These are phyloP conservation scores for Umbilicaria muhlenbergii DNA, from an alignment of 495 filamentous ascomycete species.

Conservation along the genomic window DNA sequence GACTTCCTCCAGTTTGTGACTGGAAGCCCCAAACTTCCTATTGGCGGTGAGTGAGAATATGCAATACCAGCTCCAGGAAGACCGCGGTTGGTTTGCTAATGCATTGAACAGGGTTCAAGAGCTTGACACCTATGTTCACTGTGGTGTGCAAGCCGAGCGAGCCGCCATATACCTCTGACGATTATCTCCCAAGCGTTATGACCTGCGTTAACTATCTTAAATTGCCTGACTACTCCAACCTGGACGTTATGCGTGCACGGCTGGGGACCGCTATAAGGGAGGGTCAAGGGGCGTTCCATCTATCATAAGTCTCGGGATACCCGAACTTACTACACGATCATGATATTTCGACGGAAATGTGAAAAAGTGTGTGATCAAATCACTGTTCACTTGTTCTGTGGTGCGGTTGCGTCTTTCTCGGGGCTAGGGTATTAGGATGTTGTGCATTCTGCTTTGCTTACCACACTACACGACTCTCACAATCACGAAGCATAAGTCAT, in stretches of 20 bases:
- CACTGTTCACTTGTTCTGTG: too few relatives aligned
- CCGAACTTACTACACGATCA: too few relatives aligned
- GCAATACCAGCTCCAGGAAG: too few relatives aligned
- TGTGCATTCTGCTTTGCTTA: too few relatives aligned
- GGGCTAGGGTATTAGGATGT: too few relatives aligned
- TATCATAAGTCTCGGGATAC: conserved; percentile 41
- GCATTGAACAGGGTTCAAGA: conserved; percentile 65
- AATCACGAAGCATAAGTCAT: too few relatives aligned
- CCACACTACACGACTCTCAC: too few relatives aligned
- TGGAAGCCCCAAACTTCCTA: conserved; percentile 94
- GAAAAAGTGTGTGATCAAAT: too few relatives aligned
- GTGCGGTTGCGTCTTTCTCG: too few relatives aligned
- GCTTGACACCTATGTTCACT: conserved; percentile 92
- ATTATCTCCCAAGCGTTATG: conserved; percentile 97
- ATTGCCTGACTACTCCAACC: conserved; percentile 80
- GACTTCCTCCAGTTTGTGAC: conserved; percentile 98
- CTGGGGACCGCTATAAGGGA: conserved; percentile 80
- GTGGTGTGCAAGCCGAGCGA: conserved; percentile 98
- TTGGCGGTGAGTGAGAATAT: conserved; percentile 58
- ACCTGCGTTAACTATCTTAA: conserved; percentile 99
- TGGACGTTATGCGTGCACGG: conserved; percentile 59
- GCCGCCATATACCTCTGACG: conserved; percentile 83
- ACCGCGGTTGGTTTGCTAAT: too few relatives aligned
- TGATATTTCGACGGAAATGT: too few relatives aligned
- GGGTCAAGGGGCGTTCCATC: conserved; percentile 97